These are phyloP conservation scores for Colletotrichum agaves DNA, from an alignment of 2,329 filamentous ascomycete species.

Conservation along the genomic window DNA sequence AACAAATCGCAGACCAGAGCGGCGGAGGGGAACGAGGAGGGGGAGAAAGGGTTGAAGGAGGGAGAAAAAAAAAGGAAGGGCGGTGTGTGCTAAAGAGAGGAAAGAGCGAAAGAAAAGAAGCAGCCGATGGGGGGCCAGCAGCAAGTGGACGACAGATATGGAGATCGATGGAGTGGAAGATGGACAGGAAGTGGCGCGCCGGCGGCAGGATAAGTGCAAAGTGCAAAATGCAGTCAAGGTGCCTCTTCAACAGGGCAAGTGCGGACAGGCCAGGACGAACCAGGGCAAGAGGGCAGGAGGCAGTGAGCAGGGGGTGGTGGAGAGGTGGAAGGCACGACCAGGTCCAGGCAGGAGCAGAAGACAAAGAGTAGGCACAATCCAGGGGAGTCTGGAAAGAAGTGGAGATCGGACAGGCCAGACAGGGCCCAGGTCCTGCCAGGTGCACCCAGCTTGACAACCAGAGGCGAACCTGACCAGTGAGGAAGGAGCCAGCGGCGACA, in stretches of 20 bases:
- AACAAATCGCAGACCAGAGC: slow-evolving; percentile 41
- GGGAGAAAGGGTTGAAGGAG: slow-evolving; percentile 43
- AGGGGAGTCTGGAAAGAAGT: slow-evolving; percentile 34
- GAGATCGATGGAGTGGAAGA: slow-evolving; percentile 47
- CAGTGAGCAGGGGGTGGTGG: not conserved
- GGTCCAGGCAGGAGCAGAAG: not conserved
- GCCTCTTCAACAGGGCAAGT: no score
- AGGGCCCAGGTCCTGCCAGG: slow-evolving; percentile 30
- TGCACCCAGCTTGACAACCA: slow-evolving; percentile 23
- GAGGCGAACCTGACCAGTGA: slow-evolving; percentile 27
- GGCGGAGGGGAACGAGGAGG: slow-evolving; percentile 41
- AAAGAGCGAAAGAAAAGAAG: slow-evolving; percentile 43
- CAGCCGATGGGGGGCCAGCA: slow-evolving; percentile 46
- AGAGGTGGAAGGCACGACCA: no score
- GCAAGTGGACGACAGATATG: slow-evolving; percentile 40
- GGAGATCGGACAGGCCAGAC: slow-evolving; percentile 18
- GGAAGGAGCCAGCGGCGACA: slow-evolving; percentile 12
- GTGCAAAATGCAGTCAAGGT: slow-evolving; percentile 10
- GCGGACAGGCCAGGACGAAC: not conserved
- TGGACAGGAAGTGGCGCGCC: slow-evolving; percentile 42
- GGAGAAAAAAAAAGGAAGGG: slow-evolving; percentile 45
- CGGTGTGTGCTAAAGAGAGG: slow-evolving; percentile 45
- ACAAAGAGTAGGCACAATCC: slow-evolving; percentile 6
- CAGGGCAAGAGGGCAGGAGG: slow-evolving; percentile 38
- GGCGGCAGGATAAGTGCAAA: slow-evolving; percentile 36